These are phyloP conservation scores for Globisporangium emineosum DNA, from an alignment of 352 stramenopile genomes.

Conservation along the genomic window DNA sequence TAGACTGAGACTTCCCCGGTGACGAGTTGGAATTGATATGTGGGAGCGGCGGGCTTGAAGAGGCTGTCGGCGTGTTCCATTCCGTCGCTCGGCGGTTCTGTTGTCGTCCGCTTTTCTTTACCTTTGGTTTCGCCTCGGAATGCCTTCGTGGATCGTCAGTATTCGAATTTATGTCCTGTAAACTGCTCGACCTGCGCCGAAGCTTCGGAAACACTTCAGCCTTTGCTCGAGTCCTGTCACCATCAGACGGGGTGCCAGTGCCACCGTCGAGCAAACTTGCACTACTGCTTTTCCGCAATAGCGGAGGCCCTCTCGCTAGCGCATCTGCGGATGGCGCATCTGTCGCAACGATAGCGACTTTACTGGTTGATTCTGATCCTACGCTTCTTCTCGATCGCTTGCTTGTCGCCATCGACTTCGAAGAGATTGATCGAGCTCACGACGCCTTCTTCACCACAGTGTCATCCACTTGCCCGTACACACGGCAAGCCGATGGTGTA, in stretches of 20 bases:
- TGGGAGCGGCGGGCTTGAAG: conserved; percentile 4
- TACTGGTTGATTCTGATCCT: not conserved
- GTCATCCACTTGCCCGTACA: not conserved
- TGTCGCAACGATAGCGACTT: not conserved
- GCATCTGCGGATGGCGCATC: not conserved
- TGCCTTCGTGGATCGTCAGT: conserved; percentile 12
- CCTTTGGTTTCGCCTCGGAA: conserved; percentile 13
- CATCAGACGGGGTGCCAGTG: not conserved
- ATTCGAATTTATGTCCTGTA: conserved; percentile 33
- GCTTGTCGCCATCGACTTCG: conserved; percentile 13
- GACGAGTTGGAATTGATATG: not conserved
- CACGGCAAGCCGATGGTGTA: not conserved
- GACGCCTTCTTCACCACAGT: not conserved
- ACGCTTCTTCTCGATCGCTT: conserved; percentile 13
- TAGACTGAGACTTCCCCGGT: not conserved
- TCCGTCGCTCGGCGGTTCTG: conserved; percentile 14
- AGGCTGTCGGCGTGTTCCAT: conserved; percentile 17
- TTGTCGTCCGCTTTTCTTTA: conserved; percentile 19
- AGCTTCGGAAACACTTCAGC: conserved; percentile 27
- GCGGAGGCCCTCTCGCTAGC: not conserved
- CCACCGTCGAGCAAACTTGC: conserved; percentile 39
- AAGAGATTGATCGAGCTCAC: not conserved
- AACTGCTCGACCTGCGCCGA: conserved; percentile 45
- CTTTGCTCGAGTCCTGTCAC: not conserved
- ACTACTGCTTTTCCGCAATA: conserved; percentile 65